phyloP scores from a whole-genome alignment of 768 basidiomycete genomes.

The Boletus sp. region DNA sequence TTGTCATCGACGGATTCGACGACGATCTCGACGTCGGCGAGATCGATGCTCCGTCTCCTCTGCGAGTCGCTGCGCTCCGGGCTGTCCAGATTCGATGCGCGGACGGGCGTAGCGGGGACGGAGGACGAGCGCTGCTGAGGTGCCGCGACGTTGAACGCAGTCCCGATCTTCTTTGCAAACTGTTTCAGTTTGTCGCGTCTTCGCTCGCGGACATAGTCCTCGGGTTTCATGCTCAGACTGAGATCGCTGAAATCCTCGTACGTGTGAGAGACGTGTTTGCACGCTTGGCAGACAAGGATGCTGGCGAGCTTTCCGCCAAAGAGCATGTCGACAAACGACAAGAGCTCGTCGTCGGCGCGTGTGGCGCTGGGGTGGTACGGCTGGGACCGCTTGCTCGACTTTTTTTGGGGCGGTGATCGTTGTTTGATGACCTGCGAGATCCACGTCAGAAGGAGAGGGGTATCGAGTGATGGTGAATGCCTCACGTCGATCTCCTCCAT shows the following conservation, averaged over 20 bases:
- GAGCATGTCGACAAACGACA: slow-evolving; percentile 83
- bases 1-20: slow-evolving; percentile 2
- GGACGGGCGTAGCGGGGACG: slow-evolving; percentile 47
- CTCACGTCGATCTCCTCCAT: slow-evolving; percentile 93
- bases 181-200: slow-evolving; percentile 78
- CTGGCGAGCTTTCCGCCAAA: slow-evolving; percentile 89
- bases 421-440: slow-evolving; percentile 72
- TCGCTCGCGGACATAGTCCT: slow-evolving; percentile 69
- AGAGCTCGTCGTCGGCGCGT: slow-evolving; percentile 45
- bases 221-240: slow-evolving; percentile 82
- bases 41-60: slow-evolving; percentile 33
- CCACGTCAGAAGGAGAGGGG: background rate
- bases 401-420: slow-evolving; percentile 45
- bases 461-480: background rate
- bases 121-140: slow-evolving; percentile 54
- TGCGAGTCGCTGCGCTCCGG: slow-evolving; percentile 22
- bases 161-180: slow-evolving; percentile 60
- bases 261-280: slow-evolving; percentile 84
- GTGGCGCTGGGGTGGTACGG: background rate
- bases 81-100: slow-evolving; percentile 32
- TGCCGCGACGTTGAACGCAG: slow-evolving; percentile 22
- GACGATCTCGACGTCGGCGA: slow-evolving; percentile 36
- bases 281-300: slow-evolving; percentile 91
- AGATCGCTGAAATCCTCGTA: slow-evolving; percentile 94
- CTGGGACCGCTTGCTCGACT: slow-evolving; percentile 30